A percentile compares a stretch with the other conserved stretches of the same genome.
Conservation (phyloP, 1,284 basidiomycete species). For the Rhodotorula mucilaginosa region DNA sequence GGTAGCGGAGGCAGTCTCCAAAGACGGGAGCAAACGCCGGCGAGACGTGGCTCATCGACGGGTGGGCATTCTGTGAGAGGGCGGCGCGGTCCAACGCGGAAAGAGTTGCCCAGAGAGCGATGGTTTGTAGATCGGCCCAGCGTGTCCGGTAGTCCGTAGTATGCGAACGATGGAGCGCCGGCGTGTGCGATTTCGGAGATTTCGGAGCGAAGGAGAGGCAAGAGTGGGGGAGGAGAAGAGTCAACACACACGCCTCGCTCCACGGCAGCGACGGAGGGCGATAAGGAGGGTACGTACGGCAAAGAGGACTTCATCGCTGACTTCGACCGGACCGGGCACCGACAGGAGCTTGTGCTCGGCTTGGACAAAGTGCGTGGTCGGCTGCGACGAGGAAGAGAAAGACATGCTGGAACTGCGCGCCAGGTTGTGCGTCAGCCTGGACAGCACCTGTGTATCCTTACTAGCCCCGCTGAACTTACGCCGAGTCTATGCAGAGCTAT, state of each 20-base stretch:
- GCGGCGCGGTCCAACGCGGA: not conserved
- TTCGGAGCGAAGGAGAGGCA: not conserved
- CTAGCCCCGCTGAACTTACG: too few species aligned
- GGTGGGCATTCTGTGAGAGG: conserved; percentile 66
- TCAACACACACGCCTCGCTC: conserved; percentile 49
- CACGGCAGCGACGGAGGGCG: too few species aligned
- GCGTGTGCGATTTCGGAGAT: too few species aligned
- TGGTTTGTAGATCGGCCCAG: too few species aligned
- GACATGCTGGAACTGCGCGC: not conserved
- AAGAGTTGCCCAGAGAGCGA: too few species aligned
- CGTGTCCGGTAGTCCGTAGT: too few species aligned
- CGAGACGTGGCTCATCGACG: conserved; percentile 85
- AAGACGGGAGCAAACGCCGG: conserved; percentile 86
- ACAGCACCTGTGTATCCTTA: too few species aligned
- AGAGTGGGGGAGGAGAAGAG: not conserved
- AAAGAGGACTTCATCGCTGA: conserved; percentile 62
- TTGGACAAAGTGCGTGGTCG: conserved; percentile 28
- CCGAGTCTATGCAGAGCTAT: too few species aligned
- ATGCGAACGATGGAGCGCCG: too few species aligned
- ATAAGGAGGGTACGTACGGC: conserved; percentile 5
- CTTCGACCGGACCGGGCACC: conserved; percentile 79
- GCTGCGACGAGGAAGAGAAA: not conserved
- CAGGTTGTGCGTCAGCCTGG: too few species aligned
- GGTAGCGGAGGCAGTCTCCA: conserved; percentile 82
- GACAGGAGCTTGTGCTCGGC: conserved; percentile 46